Conservation (phyloP, 305 asterid genomes). For the Solanum hybrid region DNA sequence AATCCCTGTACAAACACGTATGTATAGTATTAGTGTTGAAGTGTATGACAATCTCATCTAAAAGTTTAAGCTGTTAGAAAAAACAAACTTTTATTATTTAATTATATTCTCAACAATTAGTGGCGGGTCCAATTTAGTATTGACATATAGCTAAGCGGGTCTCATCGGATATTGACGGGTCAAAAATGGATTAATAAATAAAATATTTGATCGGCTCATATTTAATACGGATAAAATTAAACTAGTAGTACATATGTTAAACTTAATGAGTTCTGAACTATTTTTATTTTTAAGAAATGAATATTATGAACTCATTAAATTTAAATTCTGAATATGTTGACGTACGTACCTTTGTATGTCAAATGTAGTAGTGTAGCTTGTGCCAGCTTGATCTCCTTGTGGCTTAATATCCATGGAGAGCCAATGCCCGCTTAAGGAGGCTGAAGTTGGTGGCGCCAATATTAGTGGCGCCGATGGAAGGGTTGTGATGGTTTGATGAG, state of each 20-base stretch:
- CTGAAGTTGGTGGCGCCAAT: conserved; percentile 8
- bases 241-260: background rate
- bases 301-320: background rate
- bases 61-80: too few relatives aligned
- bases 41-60: background rate
- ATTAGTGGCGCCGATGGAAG: background rate
- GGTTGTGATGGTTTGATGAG: conserved; percentile 6
- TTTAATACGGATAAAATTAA: background rate
- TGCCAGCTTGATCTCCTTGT: background rate
- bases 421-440: conserved; percentile 26
- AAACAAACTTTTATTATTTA: too few relatives aligned
- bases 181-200: background rate
- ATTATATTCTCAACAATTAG: background rate
- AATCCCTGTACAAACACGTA: background rate
- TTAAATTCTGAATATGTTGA: background rate
- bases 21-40: background rate
- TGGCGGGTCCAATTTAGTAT: background rate
- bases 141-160: background rate
- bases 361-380: background rate
- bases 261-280: background rate
- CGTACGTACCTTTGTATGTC: background rate
- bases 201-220: background rate
- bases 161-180: background rate
- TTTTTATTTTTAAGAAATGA: background rate
- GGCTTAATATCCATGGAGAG: conserved; percentile 50